A percentile compares a stretch with the other conserved stretches of the same genome.
Conservation (phyloP, 345 rosid genomes). For the Lepidium didymum region DNA sequence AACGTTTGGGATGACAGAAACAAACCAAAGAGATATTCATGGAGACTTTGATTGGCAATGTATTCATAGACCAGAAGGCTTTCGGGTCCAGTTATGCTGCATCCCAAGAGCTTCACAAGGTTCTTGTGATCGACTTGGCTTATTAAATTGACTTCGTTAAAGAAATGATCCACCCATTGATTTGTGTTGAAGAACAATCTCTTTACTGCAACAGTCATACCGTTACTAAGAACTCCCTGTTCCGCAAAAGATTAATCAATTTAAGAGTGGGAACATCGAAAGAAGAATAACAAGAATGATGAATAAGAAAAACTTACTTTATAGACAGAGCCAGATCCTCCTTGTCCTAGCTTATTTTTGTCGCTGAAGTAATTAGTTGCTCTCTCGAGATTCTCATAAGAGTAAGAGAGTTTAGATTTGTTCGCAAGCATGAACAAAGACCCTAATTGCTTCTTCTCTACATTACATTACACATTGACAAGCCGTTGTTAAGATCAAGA, state of each 20-base stretch:
- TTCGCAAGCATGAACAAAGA: slow-evolving; percentile 42
- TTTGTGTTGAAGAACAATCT: slow-evolving; percentile 78
- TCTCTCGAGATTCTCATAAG: slow-evolving; percentile 73
- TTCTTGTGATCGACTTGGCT: slow-evolving; percentile 73
- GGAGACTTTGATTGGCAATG: slow-evolving; percentile 70
- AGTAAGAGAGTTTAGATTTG: slow-evolving; percentile 65
- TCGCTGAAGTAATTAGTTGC: slow-evolving; percentile 68
- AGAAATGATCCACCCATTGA: slow-evolving; percentile 97
- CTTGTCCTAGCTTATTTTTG: slow-evolving; percentile 79
- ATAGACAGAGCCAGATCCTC: slow-evolving; percentile 88
- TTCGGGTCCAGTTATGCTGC: slow-evolving; percentile 84
- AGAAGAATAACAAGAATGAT: background rate
- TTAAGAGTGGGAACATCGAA: background rate
- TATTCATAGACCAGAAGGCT: slow-evolving; percentile 87
- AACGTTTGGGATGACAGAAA: background rate
- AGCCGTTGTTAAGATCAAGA: background rate
- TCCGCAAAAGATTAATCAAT: background rate
- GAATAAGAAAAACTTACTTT: slow-evolving; percentile 34
- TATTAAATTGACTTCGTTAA: slow-evolving; percentile 82
- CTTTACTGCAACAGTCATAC: slow-evolving; percentile 68
- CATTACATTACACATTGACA: background rate
- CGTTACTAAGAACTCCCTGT: slow-evolving; percentile 63
- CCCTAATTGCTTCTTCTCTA: slow-evolving; percentile 67
- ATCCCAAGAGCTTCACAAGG: slow-evolving; percentile 72
- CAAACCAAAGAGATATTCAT: slow-evolving; percentile 56